A percentile compares a stretch with the other conserved stretches of the same genome.
Conservation (phyloP, 2,329 filamentous ascomycete genomes). For the Orbilia quercus region DNA sequence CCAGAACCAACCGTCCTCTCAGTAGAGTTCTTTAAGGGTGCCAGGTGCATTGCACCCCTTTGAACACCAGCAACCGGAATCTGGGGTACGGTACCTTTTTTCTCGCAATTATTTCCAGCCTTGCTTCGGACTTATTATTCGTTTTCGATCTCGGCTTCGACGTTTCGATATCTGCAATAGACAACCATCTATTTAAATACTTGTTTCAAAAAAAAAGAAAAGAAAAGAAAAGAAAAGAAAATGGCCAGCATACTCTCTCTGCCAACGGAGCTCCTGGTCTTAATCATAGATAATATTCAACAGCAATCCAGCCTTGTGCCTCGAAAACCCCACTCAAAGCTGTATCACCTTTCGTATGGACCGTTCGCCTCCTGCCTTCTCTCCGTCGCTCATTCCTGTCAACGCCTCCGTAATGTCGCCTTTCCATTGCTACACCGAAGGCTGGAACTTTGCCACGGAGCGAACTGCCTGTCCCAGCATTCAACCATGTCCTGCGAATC, state of each 20-base stretch:
- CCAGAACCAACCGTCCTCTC: no score
- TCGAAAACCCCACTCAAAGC: conserved; percentile 42
- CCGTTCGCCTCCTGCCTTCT: conserved; percentile 14
- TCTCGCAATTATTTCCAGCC: no score
- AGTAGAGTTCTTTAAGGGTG: no score
- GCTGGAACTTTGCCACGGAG: conserved; percentile 41
- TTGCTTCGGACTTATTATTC: no score
- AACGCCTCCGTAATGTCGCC: conserved; percentile 33
- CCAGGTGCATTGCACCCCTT: no score
- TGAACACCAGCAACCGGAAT: no score
- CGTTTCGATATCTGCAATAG: no score
- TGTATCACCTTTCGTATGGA: conserved; percentile 38
- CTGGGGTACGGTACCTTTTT: no score
- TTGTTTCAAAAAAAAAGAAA: no score
- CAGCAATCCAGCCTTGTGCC: conserved; percentile 3
- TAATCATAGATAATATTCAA: conserved; percentile 34
- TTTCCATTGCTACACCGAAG: conserved; percentile 41
- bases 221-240: no score
- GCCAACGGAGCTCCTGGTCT: conserved; percentile 30
- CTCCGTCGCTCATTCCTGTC: conserved; percentile 35
- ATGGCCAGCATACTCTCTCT: conserved; percentile 41
- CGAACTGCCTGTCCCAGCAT: conserved; percentile 24
- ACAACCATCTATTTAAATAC: no score
- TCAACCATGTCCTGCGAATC: conserved; percentile 39
- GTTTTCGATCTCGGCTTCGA: no score